phyloP scores from a whole-genome alignment of 768 basidiomycete genomes.

The Psilocybe tampanensis region DNA sequence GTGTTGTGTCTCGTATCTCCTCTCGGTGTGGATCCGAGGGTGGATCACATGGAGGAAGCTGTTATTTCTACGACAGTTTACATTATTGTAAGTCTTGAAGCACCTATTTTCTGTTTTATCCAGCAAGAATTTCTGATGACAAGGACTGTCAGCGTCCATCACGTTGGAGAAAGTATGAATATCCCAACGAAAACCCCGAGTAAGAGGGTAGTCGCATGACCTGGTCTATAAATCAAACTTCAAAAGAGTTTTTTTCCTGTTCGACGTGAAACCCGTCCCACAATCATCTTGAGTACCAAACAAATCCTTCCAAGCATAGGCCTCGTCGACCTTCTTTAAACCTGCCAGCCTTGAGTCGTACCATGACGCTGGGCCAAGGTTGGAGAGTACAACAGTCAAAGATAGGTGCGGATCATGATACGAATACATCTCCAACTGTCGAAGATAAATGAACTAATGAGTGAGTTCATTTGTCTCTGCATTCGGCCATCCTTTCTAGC shows the following conservation, averaged over 20 bases:
- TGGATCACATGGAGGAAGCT: conserved; percentile 13
- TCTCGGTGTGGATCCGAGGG: conserved; percentile 4
- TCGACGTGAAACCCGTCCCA: too few relatives aligned
- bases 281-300: too few relatives aligned
- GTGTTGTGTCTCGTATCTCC: conserved; percentile 12
- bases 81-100: conserved; percentile 14
- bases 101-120: neutral
- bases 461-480: neutral
- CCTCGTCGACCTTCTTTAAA: too few relatives aligned
- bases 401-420: conserved; percentile 6
- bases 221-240: neutral
- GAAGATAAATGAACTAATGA: neutral
- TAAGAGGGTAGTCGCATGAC: neutral
- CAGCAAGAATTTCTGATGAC: neutral
- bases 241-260: too few relatives aligned
- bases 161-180: neutral
- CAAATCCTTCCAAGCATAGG: too few relatives aligned
- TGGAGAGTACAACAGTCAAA: neutral
- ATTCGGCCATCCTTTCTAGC: neutral
- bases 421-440: conserved; percentile 2
- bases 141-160: neutral
- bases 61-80: conserved; percentile 18
- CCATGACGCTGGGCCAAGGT: neutral
- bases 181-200: neutral
- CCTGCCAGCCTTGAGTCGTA: too few relatives aligned